Percentiles rank a stretch among this genome's conserved stretches.
Evolutionary conservation across 495 filamentous ascomycete genomes (phyloP).

Genomic region (Durotheca rogersii): DNA sequence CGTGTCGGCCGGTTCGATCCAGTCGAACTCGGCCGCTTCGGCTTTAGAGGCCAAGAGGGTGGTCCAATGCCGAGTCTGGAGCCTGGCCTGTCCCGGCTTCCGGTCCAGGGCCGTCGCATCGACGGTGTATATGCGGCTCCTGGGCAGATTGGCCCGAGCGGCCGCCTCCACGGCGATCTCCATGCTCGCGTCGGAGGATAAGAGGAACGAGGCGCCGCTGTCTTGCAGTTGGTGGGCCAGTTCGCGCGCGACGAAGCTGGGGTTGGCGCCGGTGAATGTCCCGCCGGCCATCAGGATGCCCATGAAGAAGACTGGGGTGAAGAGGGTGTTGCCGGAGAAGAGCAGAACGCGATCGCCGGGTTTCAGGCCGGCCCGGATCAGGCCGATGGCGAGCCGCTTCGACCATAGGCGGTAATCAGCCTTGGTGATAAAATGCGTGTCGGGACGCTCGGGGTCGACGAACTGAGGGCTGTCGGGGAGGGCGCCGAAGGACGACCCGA

Average conservation of each 20-base stretch:
- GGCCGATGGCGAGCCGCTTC: conserved; percentile 70
- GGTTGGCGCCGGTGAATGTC: conserved; percentile 78
- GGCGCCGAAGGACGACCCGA: conserved; percentile 36
- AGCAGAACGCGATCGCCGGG: conserved; percentile 71
- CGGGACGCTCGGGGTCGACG: conserved; percentile 58
- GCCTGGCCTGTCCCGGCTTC: conserved; percentile 37
- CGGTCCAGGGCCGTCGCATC: conserved; percentile 49
- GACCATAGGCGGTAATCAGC: conserved; percentile 64
- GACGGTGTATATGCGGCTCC: conserved; percentile 50
- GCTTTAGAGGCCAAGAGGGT: conserved; percentile 41
- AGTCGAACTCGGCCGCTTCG: conserved; percentile 47
- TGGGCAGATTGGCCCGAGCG: conserved; percentile 60
- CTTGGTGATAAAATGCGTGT: conserved; percentile 43
- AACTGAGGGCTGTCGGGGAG: conserved; percentile 43
- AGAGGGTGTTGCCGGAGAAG: conserved; percentile 70
- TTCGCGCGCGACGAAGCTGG: conserved; percentile 65
- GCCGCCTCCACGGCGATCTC: conserved; percentile 67
- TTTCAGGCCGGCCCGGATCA: conserved; percentile 64
- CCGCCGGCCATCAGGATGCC: conserved; percentile 77
- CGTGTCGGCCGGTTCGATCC: conserved; percentile 41
- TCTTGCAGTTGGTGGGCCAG: conserved; percentile 74
- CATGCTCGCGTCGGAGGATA: conserved; percentile 58
- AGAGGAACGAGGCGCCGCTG: conserved; percentile 63
- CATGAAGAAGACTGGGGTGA: conserved; percentile 70
- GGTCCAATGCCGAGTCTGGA: conserved; percentile 46